These are phyloP conservation scores for Tephrocybe rancida DNA, from an alignment of 768 basidiomycete species.

Conservation along the genomic window DNA sequence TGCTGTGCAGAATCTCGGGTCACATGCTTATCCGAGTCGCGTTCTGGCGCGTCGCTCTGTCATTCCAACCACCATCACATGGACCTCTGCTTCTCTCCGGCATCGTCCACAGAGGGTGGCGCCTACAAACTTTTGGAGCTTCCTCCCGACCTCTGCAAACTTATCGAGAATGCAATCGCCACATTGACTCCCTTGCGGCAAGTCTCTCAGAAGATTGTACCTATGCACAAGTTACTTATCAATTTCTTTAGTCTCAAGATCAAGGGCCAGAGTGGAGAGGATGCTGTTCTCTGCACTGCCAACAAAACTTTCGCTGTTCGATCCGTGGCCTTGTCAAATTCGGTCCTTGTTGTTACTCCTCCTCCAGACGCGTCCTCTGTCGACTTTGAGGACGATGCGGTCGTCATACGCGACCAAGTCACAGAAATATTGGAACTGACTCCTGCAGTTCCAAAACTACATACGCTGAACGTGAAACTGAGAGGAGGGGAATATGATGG, in stretches of 20 bases:
- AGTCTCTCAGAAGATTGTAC: constrained; percentile 19
- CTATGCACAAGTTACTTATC: neutral
- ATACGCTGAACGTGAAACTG: constrained; percentile 63
- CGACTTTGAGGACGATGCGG: constrained; percentile 36
- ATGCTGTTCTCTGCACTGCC: constrained; percentile 87
- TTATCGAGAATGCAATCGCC: constrained; percentile 57
- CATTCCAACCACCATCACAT: constrained; percentile 29
- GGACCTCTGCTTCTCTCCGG: constrained; percentile 56
- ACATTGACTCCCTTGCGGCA: constrained; percentile 32
- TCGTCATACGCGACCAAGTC: constrained; percentile 79
- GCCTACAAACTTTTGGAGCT: constrained; percentile 76
- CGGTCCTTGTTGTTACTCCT: constrained; percentile 72
- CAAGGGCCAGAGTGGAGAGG: constrained; percentile 80
- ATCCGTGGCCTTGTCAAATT: constrained; percentile 88
- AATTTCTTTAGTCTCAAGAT: constrained; percentile 59
- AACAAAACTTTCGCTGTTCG: constrained; percentile 82
- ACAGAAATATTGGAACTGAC: constrained; percentile 85
- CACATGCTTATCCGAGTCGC: neutral
- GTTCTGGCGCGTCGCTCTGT: neutral
- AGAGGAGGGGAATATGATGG: constrained; percentile 75
- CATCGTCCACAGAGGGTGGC: constrained; percentile 48
- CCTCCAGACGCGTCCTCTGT: constrained; percentile 33
- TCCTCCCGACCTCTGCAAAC: constrained; percentile 63
- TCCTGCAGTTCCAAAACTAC: constrained; percentile 75
- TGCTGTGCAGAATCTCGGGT: neutral